Conservation (phyloP, 2,329 filamentous ascomycete genomes). For the Endocalyx cinctus region DNA sequence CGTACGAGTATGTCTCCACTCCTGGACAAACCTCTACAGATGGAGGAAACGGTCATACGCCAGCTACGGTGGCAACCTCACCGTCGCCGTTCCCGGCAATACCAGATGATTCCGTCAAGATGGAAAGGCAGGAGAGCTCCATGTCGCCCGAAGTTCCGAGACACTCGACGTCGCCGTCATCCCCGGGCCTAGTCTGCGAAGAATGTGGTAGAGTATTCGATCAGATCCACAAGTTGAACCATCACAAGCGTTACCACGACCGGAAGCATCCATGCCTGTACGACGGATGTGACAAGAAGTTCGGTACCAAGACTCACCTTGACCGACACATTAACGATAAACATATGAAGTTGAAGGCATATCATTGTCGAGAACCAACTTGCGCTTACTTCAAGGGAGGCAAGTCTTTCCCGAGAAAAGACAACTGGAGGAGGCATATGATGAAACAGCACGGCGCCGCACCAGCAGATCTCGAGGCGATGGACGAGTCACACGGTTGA, state of each 20-base stretch:
- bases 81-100: slow-evolving; percentile 23
- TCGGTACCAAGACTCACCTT: slow-evolving; percentile 58
- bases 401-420: slow-evolving; percentile 56
- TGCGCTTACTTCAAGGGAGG: slow-evolving; percentile 56
- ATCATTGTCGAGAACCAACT: slow-evolving; percentile 49
- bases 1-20: slow-evolving; percentile 24
- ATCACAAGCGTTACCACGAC: slow-evolving; percentile 58
- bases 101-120: slow-evolving; percentile 16
- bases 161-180: slow-evolving; percentile 17
- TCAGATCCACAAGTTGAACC: slow-evolving; percentile 57
- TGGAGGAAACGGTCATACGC: slow-evolving; percentile 26
- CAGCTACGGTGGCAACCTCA: slow-evolving; percentile 26
- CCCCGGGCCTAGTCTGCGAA: slow-evolving; percentile 29
- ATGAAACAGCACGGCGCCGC: slow-evolving; percentile 47
- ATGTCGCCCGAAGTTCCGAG: slow-evolving; percentile 22
- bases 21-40: slow-evolving; percentile 25
- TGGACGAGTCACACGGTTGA: slow-evolving; percentile 21
- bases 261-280: slow-evolving; percentile 43
- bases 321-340: slow-evolving; percentile 60
- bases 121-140: slow-evolving; percentile 19
- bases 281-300: slow-evolving; percentile 48
- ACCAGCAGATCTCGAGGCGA: slow-evolving; percentile 19
- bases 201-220: slow-evolving; percentile 46
- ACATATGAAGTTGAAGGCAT: slow-evolving; percentile 56
- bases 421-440: slow-evolving; percentile 61